Percentiles rank a stretch among this genome's conserved stretches.
phyloP scores from a whole-genome alignment of 495 filamentous ascomycete species.

The Penicillium psychrofluorescens region DNA sequence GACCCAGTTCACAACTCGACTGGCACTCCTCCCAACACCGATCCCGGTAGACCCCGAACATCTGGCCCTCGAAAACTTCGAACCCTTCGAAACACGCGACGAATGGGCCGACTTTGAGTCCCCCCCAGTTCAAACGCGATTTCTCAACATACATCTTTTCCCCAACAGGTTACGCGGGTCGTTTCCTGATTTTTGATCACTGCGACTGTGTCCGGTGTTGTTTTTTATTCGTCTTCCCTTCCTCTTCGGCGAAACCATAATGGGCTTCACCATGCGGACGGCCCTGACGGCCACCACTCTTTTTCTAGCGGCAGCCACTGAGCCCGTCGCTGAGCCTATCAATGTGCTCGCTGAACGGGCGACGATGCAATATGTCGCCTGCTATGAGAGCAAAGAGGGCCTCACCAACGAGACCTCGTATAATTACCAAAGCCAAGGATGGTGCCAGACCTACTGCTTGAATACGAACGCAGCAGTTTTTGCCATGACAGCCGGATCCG shows the following conservation, averaged over 20 bases:
- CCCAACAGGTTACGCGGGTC: slow-evolving; percentile 39
- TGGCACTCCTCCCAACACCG: neutral
- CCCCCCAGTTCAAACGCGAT: neutral
- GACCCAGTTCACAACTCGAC: slow-evolving; percentile 1
- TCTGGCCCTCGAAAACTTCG: neutral
- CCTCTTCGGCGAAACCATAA: slow-evolving; percentile 14
- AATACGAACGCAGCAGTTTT: slow-evolving; percentile 28
- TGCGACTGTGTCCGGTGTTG: slow-evolving; percentile 20
- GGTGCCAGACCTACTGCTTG: slow-evolving; percentile 36
- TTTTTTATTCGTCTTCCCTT: neutral
- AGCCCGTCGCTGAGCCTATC: slow-evolving; percentile 5
- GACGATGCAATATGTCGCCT: slow-evolving; percentile 19
- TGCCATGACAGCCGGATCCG: slow-evolving; percentile 30
- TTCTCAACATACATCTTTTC: slow-evolving; percentile 4
- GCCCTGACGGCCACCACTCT: slow-evolving; percentile 21
- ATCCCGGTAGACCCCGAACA: neutral
- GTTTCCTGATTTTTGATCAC: slow-evolving; percentile 27
- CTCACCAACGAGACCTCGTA: slow-evolving; percentile 13
- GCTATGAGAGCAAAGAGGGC: slow-evolving; percentile 28
- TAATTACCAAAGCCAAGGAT: slow-evolving; percentile 42
- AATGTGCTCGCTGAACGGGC: slow-evolving; percentile 9
- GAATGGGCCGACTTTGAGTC: no score
- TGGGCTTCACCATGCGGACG: slow-evolving; percentile 23
- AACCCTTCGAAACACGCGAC: no score
- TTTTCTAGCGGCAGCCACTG: slow-evolving; percentile 17